A percentile compares a stretch with the other conserved stretches of the same genome.
These are phyloP conservation scores for Irpex lacteus DNA, from an alignment of 1,284 basidiomycete genomes.

Conservation along the genomic window DNA sequence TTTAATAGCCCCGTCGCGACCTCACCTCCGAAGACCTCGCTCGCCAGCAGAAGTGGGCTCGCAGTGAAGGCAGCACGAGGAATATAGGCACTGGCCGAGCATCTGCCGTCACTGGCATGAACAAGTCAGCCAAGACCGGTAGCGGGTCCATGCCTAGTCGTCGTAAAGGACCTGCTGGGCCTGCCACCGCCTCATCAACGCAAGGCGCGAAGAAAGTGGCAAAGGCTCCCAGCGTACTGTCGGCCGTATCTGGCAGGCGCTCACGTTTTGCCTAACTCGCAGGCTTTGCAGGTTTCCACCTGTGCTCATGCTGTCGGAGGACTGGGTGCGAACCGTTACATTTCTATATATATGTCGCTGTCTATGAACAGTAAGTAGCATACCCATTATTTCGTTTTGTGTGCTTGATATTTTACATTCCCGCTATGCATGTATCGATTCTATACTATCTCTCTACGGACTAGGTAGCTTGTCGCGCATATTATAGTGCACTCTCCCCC, in stretches of 20 bases:
- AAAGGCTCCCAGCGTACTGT: constrained; percentile 48
- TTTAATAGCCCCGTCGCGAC: constrained; percentile 15
- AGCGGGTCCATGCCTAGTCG: constrained; percentile 12
- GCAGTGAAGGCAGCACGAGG: constrained; percentile 13
- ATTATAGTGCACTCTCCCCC: neutral
- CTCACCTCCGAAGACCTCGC: constrained; percentile 16
- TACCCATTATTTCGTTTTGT: neutral
- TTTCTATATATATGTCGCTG: neutral
- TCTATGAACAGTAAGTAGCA: neutral
- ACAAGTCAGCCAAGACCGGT: constrained; percentile 17
- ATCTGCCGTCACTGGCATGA: constrained; percentile 27
- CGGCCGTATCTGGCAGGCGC: constrained; percentile 44
- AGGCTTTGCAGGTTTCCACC: no score
- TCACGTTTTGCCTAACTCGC: constrained; percentile 35
- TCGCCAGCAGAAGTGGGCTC: constrained; percentile 15
- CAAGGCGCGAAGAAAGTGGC: constrained; percentile 13
- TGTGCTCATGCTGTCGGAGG: no score
- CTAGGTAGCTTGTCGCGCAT: neutral
- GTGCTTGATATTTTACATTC: neutral
- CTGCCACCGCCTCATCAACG: neutral
- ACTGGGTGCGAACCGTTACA: neutral
- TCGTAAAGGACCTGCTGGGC: constrained; percentile 4
- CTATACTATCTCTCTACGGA: neutral
- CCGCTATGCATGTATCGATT: neutral
- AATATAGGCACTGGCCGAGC: constrained; percentile 17